A percentile compares a stretch with the other conserved stretches of the same genome.
Evolutionary conservation across 2,329 filamentous ascomycete genomes (phyloP).

Genomic region (Emergomyces africanus): DNA sequence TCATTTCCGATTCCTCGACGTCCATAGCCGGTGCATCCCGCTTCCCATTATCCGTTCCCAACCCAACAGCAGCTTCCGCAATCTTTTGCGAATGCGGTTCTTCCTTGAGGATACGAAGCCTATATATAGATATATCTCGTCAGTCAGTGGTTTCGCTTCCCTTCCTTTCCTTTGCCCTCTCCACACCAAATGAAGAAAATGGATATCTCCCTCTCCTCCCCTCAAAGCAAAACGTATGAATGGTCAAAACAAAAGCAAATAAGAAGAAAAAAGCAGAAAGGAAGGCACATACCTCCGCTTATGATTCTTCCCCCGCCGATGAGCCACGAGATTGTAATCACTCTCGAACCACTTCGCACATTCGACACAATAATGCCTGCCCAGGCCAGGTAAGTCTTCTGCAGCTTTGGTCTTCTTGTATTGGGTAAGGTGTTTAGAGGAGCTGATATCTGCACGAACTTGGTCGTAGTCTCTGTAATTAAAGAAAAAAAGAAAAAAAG

Average conservation of each 20-base stretch:
- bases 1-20: conserved; percentile 15
- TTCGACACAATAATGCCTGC: conserved; percentile 76
- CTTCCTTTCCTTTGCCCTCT: not conserved
- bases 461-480: conserved; percentile 74
- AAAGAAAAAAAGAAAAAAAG: too few relatives aligned
- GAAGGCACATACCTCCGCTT: conserved; percentile 57
- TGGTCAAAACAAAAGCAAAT: not conserved
- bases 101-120: conserved; percentile 68
- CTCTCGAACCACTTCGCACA: conserved; percentile 96
- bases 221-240: not conserved
- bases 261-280: too few relatives aligned
- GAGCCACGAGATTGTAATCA: conserved; percentile 59
- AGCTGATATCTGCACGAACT: conserved; percentile 68
- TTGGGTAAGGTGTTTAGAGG: conserved; percentile 64
- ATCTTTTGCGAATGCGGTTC: conserved; percentile 78
- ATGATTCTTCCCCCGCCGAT: conserved; percentile 81
- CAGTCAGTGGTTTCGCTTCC: not conserved
- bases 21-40: conserved; percentile 28
- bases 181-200: not conserved
- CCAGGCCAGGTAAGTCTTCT: conserved; percentile 81
- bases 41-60: conserved; percentile 55
- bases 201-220: too few relatives aligned
- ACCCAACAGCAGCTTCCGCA: conserved; percentile 66
- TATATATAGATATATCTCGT: conserved; percentile 22
- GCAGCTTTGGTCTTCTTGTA: conserved; percentile 65